phyloP scores from a whole-genome alignment of 176 grass and related monocot species.

The Paspalum vaginatum region DNA sequence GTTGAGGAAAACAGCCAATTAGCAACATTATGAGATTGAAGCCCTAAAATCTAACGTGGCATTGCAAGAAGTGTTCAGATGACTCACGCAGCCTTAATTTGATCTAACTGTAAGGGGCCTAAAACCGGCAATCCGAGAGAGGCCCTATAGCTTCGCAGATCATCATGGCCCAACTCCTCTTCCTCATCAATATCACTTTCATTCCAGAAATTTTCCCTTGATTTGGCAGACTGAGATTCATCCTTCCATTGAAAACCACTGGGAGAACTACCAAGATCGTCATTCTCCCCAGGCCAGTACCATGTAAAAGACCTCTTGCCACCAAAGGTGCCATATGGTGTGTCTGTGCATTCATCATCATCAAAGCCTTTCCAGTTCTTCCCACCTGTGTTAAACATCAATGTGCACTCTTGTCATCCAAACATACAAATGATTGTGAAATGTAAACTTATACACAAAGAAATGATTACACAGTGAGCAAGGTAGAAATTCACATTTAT shows the following conservation, averaged over 20 bases:
- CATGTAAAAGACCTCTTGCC: slow-evolving; percentile 67
- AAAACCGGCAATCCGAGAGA: slow-evolving; percentile 68
- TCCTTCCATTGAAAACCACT: slow-evolving; percentile 68
- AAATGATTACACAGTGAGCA: neutral
- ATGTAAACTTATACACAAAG: neutral
- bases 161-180: slow-evolving; percentile 29
- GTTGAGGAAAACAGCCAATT: slow-evolving; percentile 16
- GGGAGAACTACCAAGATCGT: slow-evolving; percentile 38
- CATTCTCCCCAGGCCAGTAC: slow-evolving; percentile 55
- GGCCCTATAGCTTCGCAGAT: slow-evolving; percentile 55
- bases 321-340: slow-evolving; percentile 43
- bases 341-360: slow-evolving; percentile 37
- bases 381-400: slow-evolving; percentile 41
- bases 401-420: slow-evolving; percentile 11
- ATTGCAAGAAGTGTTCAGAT: slow-evolving; percentile 26
- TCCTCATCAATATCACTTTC: slow-evolving; percentile 89
- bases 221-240: slow-evolving; percentile 54
- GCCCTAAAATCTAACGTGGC: neutral
- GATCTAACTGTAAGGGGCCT: slow-evolving; percentile 68
- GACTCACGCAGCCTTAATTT: slow-evolving; percentile 85
- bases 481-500: neutral
- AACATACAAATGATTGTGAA: neutral
- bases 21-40: neutral
- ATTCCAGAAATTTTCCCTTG: slow-evolving; percentile 58
- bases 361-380: slow-evolving; percentile 50